Conservation (phyloP, 192 early-diverging fungal genomes). For the Polychytrium aggregatum region DNA sequence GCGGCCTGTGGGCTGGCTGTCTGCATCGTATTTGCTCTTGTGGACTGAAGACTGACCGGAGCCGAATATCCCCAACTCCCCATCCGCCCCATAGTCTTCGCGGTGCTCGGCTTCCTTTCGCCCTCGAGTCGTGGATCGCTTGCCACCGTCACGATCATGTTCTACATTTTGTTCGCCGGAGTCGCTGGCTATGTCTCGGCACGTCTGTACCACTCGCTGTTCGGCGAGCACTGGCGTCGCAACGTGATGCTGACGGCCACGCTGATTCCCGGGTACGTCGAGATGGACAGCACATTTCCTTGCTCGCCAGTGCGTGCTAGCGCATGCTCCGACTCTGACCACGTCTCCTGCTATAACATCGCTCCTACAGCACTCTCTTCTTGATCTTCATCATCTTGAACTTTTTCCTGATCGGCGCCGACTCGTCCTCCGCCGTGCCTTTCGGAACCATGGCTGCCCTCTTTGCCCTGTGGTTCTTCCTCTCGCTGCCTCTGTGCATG, state of each 20-base stretch:
- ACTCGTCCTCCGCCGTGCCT: slow-evolving; percentile 82
- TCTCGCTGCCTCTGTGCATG: slow-evolving; percentile 69
- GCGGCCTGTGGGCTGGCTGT: no score
- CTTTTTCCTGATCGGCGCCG: slow-evolving; percentile 70
- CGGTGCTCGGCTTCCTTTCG: slow-evolving; percentile 91
- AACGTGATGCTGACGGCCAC: slow-evolving; percentile 76
- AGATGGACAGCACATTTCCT: no score
- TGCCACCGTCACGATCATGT: slow-evolving; percentile 76
- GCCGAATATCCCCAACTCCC: no score
- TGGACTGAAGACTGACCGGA: no score
- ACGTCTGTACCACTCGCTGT: slow-evolving; percentile 82
- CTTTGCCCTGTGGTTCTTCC: slow-evolving; percentile 65
- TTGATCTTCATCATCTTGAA: slow-evolving; percentile 59
- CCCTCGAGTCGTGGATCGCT: slow-evolving; percentile 72
- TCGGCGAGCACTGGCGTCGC: slow-evolving; percentile 73
- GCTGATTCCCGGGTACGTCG: slow-evolving; percentile 68
- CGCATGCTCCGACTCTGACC: neutral
- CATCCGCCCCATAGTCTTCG: slow-evolving; percentile 52
- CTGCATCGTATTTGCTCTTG: no score
- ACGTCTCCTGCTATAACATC: neutral
- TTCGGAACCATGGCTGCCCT: slow-evolving; percentile 77
- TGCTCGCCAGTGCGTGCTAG: no score
- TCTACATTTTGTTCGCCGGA: slow-evolving; percentile 78
- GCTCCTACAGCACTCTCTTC: slow-evolving; percentile 33
- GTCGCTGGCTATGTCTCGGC: slow-evolving; percentile 83